Evolutionary conservation across 1,284 basidiomycete genomes (phyloP).

Genomic region (Melampsora larici-populina): DNA sequence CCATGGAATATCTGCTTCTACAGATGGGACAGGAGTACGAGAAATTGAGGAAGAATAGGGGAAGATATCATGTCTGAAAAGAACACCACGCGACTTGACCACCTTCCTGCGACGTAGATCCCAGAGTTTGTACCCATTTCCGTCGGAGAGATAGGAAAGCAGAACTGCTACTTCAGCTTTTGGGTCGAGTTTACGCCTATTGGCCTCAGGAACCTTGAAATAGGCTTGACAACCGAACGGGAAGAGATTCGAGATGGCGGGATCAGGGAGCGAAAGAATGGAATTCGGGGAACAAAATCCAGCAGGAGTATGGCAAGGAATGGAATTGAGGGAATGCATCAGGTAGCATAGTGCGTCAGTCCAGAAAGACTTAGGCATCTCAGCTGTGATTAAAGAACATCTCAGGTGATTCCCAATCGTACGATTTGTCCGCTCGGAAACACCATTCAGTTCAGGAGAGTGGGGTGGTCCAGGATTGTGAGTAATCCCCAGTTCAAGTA

Average conservation of each 20-base stretch:
- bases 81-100: not conserved
- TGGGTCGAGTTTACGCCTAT: not conserved
- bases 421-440: too few relatives aligned
- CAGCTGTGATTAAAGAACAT: not conserved
- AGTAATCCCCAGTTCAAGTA: constrained; percentile 51
- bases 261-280: not conserved
- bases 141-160: constrained; percentile 10
- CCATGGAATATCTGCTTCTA: not conserved
- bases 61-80: not conserved
- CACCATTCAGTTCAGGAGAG: constrained; percentile 54
- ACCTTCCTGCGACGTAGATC: not conserved
- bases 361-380: constrained; percentile 12
- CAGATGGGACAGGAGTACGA: not conserved
- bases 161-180: not conserved
- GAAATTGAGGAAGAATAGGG: not conserved
- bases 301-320: not conserved
- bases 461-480: constrained; percentile 54
- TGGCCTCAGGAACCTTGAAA: too few relatives aligned
- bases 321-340: too few relatives aligned
- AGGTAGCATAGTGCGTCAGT: constrained; percentile 1
- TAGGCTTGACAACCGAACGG: constrained; percentile 18
- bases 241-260: not conserved
- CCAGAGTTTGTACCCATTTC: constrained; percentile 1
- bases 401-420: constrained; percentile 44
- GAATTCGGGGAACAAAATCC: not conserved